A percentile compares a stretch with the other conserved stretches of the same genome.
Conservation (phyloP, 148 eudicot species). For the Pharnaceum exiguum region DNA sequence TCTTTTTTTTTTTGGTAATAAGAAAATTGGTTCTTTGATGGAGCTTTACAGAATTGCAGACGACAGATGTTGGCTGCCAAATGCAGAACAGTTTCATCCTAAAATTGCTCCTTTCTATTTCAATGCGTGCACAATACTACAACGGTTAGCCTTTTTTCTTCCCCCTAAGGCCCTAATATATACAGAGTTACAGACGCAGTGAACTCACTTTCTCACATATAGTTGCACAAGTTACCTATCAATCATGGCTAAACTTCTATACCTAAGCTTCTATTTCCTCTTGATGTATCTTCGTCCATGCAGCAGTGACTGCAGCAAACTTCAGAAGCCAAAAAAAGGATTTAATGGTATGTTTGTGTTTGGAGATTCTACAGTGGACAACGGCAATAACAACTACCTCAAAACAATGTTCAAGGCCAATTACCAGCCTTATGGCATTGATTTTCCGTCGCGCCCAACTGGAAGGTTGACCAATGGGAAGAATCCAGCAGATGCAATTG, state of each 20-base stretch:
- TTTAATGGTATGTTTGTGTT: constrained; percentile 21
- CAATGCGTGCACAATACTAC: no score
- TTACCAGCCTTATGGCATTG: constrained; percentile 20
- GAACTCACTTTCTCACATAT: not conserved
- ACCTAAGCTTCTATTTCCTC: not conserved
- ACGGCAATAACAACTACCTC: constrained; percentile 15
- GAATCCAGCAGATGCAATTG: constrained; percentile 15
- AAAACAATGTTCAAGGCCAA: constrained; percentile 1
- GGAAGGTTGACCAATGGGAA: constrained; percentile 16
- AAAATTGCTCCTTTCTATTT: no score
- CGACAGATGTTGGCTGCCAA: no score
- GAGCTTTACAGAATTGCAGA: no score
- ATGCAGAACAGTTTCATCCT: no score
- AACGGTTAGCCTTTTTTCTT: not conserved
- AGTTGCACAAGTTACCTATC: not conserved
- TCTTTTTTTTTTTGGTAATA: no score
- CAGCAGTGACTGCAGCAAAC: not conserved
- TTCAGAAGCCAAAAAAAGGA: not conserved
- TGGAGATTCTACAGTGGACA: constrained; percentile 12
- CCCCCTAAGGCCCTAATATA: not conserved
- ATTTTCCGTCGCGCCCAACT: constrained; percentile 4
- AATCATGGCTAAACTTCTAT: constrained; percentile 4
- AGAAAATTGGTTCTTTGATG: no score
- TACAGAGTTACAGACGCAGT: not conserved
- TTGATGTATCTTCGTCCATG: not conserved